phyloP scores from a whole-genome alignment of 1,284 basidiomycete genomes.

The Chalciporus piperatoides region DNA sequence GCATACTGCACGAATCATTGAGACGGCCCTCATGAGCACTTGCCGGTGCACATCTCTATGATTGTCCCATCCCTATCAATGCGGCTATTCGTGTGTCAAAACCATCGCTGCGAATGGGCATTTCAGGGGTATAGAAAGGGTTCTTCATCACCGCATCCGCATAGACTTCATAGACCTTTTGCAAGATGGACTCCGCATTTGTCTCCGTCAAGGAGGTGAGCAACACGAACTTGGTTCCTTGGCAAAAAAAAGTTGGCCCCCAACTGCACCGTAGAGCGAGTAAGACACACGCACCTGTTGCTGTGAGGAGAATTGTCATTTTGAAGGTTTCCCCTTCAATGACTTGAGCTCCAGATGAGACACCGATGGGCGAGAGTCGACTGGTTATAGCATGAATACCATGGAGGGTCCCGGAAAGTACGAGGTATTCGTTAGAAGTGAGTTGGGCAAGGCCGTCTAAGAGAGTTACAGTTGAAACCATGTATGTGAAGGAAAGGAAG shows the following conservation, averaged over 20 bases:
- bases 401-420: constrained; percentile 95
- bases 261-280: neutral
- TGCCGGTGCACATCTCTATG: constrained; percentile 9
- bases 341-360: constrained; percentile 85
- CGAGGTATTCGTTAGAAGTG: constrained; percentile 96
- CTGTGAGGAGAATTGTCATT: constrained; percentile 83
- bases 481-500: neutral
- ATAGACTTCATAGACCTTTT: constrained; percentile 88
- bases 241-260: constrained; percentile 3
- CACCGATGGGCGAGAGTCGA: constrained; percentile 79
- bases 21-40: neutral
- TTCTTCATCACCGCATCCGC: constrained; percentile 98
- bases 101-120: constrained; percentile 92
- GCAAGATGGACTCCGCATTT: constrained; percentile 68
- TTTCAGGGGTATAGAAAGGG: constrained; percentile 97
- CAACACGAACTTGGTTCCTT: constrained; percentile 97
- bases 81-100: constrained; percentile 76
- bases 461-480: constrained; percentile 10
- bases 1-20: neutral
- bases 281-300: constrained; percentile 69
- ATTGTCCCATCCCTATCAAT: constrained; percentile 50
- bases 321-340: constrained; percentile 95
- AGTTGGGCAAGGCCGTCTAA: constrained; percentile 83
- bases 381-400: constrained; percentile 98
- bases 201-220: constrained; percentile 78